phyloP scores from a whole-genome alignment of 495 filamentous ascomycete genomes.

The Saxophila tyrrhenica region DNA sequence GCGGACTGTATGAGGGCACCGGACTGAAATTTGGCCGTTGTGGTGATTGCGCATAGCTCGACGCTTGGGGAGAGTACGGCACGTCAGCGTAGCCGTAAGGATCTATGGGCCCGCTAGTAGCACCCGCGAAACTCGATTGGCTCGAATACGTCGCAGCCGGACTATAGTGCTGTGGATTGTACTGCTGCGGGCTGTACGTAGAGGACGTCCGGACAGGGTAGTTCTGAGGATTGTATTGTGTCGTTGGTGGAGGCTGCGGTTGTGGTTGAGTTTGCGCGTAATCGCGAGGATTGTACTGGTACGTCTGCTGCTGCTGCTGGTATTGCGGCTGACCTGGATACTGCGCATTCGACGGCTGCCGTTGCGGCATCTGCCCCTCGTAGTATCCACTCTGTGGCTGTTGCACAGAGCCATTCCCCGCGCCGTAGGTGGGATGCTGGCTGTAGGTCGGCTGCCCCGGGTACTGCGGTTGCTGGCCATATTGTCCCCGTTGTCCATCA shows the following conservation, averaged over 20 bases:
- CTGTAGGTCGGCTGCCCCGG: constrained; percentile 16
- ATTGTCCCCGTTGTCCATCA: constrained; percentile 11
- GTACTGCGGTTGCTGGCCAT: constrained; percentile 7
- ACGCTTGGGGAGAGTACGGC: constrained; percentile 14
- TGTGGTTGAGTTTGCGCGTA: constrained; percentile 52
- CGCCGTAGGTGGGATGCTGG: not conserved
- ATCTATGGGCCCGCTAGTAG: constrained; percentile 14
- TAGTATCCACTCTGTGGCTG: constrained; percentile 9
- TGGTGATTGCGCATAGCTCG: constrained; percentile 14
- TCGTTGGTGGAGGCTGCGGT: not conserved
- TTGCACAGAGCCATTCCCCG: constrained; percentile 15
- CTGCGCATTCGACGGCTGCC: constrained; percentile 26
- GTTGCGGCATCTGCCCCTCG: constrained; percentile 4
- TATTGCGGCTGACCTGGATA: constrained; percentile 23
- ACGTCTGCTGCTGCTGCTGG: constrained; percentile 37
- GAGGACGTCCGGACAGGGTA: constrained; percentile 30
- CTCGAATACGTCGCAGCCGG: constrained; percentile 37
- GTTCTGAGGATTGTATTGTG: constrained; percentile 36
- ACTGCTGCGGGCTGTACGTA: constrained; percentile 31
- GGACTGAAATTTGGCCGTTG: constrained; percentile 16
- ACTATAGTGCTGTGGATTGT: constrained; percentile 56
- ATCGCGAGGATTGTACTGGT: constrained; percentile 68
- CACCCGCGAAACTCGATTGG: not conserved
- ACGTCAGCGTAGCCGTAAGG: constrained; percentile 9
- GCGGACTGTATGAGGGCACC: constrained; percentile 15